Percentiles rank a stretch among this genome's conserved stretches.
phyloP scores from a whole-genome alignment of 1,284 basidiomycete species.

The Cystobasidium pallidum region DNA sequence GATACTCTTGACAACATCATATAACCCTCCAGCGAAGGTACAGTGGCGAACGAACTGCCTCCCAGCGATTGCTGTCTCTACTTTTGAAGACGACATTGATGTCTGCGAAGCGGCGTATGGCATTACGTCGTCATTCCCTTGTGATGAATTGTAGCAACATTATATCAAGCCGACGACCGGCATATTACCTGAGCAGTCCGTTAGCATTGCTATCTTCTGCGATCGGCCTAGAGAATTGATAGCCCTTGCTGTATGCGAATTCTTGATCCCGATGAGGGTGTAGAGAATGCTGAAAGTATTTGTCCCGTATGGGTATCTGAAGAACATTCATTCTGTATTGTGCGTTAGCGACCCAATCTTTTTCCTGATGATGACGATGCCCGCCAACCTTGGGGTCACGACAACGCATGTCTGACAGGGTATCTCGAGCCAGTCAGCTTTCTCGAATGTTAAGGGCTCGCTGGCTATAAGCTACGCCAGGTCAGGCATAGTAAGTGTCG shows the following conservation, averaged over 20 bases:
- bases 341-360: too few species aligned
- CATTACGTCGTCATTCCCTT: too few species aligned
- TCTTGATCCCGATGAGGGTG: conserved; percentile 40
- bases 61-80: too few species aligned
- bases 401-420: conserved; percentile 44
- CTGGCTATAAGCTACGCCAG: conserved; percentile 33
- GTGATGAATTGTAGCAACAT: too few species aligned
- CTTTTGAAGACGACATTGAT: background rate
- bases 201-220: conserved; percentile 4
- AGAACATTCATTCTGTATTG: conserved; percentile 41
- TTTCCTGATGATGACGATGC: background rate
- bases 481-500: background rate
- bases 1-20: conserved; percentile 16
- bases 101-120: too few species aligned
- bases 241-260: conserved; percentile 43
- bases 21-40: background rate
- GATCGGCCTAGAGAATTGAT: conserved; percentile 29
- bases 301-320: conserved; percentile 42
- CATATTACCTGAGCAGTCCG: background rate
- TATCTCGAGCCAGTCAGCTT: conserved; percentile 47
- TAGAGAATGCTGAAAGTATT: conserved; percentile 35
- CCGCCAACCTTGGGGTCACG: conserved; percentile 39
- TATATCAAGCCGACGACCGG: background rate
- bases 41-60: too few species aligned
- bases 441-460: conserved; percentile 47